A percentile compares a stretch with the other conserved stretches of the same genome.
phyloP scores from a whole-genome alignment of 371 early-diverging fungal species.

The Fennellomyces sp. region DNA sequence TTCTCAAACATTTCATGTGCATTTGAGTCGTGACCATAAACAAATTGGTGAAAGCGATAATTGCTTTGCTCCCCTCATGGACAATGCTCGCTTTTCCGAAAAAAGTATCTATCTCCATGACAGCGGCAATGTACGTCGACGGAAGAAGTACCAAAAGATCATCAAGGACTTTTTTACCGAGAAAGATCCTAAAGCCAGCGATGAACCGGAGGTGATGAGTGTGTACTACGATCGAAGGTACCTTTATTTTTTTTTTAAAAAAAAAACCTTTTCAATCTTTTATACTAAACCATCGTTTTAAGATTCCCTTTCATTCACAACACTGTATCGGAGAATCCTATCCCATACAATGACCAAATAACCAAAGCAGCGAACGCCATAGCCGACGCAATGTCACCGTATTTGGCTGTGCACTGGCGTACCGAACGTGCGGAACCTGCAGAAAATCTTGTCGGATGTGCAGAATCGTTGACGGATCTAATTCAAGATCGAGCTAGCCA shows the following conservation, averaged over 20 bases:
- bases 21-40: constrained; percentile 14
- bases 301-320: constrained; percentile 34
- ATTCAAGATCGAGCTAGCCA: constrained; percentile 1
- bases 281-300: constrained; percentile 1
- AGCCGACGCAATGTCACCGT: constrained; percentile 21
- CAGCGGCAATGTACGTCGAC: constrained; percentile 8
- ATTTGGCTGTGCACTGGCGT: constrained; percentile 42
- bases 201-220: constrained; percentile 28
- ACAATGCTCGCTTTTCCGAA: constrained; percentile 10
- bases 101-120: constrained; percentile 24
- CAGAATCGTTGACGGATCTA: constrained; percentile 20
- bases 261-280: too few relatives aligned
- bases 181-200: not conserved
- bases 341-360: constrained; percentile 32
- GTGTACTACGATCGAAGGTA: constrained; percentile 39
- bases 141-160: constrained; percentile 9
- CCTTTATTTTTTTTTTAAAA: too few relatives aligned
- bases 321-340: constrained; percentile 20
- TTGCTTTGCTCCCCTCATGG: constrained; percentile 19
- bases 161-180: constrained; percentile 18
- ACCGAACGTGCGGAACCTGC: constrained; percentile 31
- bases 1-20: constrained; percentile 23
- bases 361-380: constrained; percentile 16
- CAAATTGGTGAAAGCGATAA: constrained; percentile 13
- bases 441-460: constrained; percentile 25